A percentile compares a stretch with the other conserved stretches of the same genome.
These are phyloP conservation scores for Garcia nutans DNA, from an alignment of 345 rosid species.

Conservation along the genomic window DNA sequence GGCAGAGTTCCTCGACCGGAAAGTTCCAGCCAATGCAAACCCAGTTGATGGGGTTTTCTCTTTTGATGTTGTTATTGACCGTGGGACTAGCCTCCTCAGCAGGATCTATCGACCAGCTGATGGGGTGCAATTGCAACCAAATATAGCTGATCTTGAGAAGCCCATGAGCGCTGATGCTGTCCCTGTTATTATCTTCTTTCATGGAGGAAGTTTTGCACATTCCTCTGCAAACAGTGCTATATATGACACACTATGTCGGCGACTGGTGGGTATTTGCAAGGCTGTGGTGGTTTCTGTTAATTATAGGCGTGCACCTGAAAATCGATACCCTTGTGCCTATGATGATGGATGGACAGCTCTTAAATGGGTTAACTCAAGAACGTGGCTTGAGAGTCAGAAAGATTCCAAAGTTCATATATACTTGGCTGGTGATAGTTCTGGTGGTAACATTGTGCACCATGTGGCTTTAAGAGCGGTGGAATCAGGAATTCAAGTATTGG, in stretches of 20 bases:
- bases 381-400: slow-evolving; percentile 71
- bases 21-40: slow-evolving; percentile 66
- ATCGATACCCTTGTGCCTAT: slow-evolving; percentile 77
- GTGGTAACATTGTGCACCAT: slow-evolving; percentile 85
- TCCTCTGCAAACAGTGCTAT: slow-evolving; percentile 81
- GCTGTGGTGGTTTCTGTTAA: slow-evolving; percentile 89
- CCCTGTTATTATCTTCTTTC: slow-evolving; percentile 81
- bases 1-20: slow-evolving; percentile 90
- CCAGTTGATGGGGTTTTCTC: slow-evolving; percentile 79
- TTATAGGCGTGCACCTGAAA: slow-evolving; percentile 83
- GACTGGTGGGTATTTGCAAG: slow-evolving; percentile 63
- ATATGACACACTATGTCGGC: slow-evolving; percentile 75
- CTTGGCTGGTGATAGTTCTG: slow-evolving; percentile 91
- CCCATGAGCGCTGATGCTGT: slow-evolving; percentile 59
- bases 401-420: slow-evolving; percentile 71
- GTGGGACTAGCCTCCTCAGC: slow-evolving; percentile 48
- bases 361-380: slow-evolving; percentile 66
- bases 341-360: slow-evolving; percentile 91
- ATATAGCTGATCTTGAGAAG: slow-evolving; percentile 59
- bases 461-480: slow-evolving; percentile 72
- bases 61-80: slow-evolving; percentile 69
- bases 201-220: slow-evolving; percentile 95
- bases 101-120: slow-evolving; percentile 65
- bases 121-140: slow-evolving; percentile 43
- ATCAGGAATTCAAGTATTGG: slow-evolving; percentile 57